A percentile compares a stretch with the other conserved stretches of the same genome.
Conservation (phyloP, 257 asterid genomes). For the Solanum bulbocastanum region DNA sequence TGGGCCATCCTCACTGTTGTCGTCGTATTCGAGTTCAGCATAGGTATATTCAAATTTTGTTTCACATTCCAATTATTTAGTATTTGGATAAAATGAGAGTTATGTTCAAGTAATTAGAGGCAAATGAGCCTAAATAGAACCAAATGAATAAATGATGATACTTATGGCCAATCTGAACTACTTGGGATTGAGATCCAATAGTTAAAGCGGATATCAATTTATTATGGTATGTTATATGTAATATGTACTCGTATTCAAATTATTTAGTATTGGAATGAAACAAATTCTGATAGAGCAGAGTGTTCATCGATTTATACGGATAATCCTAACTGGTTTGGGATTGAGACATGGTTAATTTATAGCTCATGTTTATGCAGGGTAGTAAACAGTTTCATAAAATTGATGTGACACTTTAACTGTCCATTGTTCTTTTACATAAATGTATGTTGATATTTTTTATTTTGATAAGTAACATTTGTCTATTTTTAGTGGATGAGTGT, state of each 20-base stretch:
- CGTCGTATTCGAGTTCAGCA: slow-evolving; percentile 16
- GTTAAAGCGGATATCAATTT: not conserved
- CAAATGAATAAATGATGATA: too few relatives aligned
- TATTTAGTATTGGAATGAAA: not conserved
- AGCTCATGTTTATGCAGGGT: not conserved
- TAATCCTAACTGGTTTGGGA: not conserved
- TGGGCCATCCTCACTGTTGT: slow-evolving; percentile 62
- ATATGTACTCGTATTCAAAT: not conserved
- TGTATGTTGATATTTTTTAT: not conserved
- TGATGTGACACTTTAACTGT: not conserved
- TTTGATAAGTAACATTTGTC: slow-evolving; percentile 12
- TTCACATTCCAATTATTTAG: not conserved
- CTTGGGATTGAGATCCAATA: slow-evolving; percentile 10
- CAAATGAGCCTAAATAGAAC: slow-evolving; percentile 17
- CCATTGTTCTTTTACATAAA: not conserved
- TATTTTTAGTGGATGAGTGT: slow-evolving; percentile 2
- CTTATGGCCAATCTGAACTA: slow-evolving; percentile 6
- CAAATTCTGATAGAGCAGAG: not conserved
- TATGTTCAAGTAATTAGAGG: slow-evolving; percentile 18
- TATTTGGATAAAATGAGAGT: not conserved
- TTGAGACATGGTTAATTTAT: not conserved
- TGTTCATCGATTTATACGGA: not conserved
- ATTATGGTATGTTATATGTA: not conserved
- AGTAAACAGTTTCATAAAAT: not conserved
- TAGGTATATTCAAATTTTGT: slow-evolving; percentile 4